A percentile compares a stretch with the other conserved stretches of the same genome.
Evolutionary conservation across 176 grass and related monocot genomes (phyloP).

Genomic region (Areca catechu): DNA sequence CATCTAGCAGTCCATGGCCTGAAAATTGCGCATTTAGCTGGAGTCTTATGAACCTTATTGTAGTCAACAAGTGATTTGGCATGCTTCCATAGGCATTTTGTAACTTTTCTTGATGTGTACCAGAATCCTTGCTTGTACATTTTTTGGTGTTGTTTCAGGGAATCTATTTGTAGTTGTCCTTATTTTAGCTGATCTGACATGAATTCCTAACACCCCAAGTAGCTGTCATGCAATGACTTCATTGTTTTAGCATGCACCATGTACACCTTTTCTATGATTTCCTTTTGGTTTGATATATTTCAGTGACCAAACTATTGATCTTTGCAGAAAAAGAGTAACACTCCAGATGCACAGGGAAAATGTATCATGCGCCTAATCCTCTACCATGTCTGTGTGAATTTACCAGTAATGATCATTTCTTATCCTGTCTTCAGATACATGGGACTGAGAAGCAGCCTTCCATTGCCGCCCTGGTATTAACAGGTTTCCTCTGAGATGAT

Average conservation of each 20-base stretch:
- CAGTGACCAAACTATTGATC: neutral
- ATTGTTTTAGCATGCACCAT: neutral
- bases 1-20: no score
- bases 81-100: no score
- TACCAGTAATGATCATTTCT: conserved; percentile 13
- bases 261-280: neutral
- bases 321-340: conserved; percentile 17
- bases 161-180: no score
- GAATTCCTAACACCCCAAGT: no score
- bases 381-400: conserved; percentile 11
- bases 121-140: no score
- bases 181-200: no score
- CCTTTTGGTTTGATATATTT: neutral
- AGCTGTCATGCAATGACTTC: neutral
- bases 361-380: conserved; percentile 9
- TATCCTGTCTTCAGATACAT: conserved; percentile 17
- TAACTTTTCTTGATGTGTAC: no score
- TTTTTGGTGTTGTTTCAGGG: no score
- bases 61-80: no score
- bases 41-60: no score
- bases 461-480: conserved; percentile 12
- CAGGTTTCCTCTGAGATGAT: neutral
- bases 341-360: conserved; percentile 2
- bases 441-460: conserved; percentile 17
- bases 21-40: no score